These are phyloP conservation scores for Neckera pumila DNA, from an alignment of 225 moss, liverwort and hornwort species.

Conservation along the genomic window DNA sequence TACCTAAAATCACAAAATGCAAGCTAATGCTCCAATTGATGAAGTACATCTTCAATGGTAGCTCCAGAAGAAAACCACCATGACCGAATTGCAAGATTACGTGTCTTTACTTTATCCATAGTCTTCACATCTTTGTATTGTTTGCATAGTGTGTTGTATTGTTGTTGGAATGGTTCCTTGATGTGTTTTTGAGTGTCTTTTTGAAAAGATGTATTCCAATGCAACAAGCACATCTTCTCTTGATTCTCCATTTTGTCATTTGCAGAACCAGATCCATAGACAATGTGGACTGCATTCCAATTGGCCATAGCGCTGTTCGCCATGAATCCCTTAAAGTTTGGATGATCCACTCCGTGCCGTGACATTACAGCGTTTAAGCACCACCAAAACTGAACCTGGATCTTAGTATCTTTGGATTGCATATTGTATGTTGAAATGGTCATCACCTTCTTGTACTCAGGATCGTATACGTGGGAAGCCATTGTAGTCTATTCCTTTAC, in stretches of 20 bases:
- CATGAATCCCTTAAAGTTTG: neutral
- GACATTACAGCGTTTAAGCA: neutral
- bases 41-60: too few relatives aligned
- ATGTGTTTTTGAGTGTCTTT: too few relatives aligned
- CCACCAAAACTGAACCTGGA: neutral
- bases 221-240: too few relatives aligned
- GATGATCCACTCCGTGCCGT: accelerated
- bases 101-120: neutral
- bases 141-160: too few relatives aligned
- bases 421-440: neutral
- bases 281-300: too few relatives aligned
- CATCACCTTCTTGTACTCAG: accelerated
- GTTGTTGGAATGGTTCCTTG: too few relatives aligned
- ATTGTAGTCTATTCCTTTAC: neutral
- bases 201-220: too few relatives aligned
- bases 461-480: neutral
- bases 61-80: neutral
- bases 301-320: neutral
- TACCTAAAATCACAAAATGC: too few relatives aligned
- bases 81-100: neutral
- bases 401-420: neutral
- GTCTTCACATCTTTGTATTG: neutral
- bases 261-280: too few relatives aligned
- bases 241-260: too few relatives aligned
- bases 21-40: too few relatives aligned